Evolutionary conservation across 2,329 filamentous ascomycete genomes (phyloP).

Genomic region (Arthrobotrys sinensis): DNA sequence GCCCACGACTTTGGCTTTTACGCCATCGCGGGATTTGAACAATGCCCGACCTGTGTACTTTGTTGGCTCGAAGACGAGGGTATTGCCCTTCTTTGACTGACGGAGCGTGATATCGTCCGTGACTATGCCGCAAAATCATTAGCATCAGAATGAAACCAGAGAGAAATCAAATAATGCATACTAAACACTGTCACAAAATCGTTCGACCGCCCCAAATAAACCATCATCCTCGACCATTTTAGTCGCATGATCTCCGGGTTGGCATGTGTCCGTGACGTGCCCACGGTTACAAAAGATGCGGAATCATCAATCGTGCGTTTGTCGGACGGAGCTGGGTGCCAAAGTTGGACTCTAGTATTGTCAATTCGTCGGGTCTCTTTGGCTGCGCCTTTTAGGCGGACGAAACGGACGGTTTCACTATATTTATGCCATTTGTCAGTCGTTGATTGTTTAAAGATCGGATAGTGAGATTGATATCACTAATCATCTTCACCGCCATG

Average conservation of each 20-base stretch:
- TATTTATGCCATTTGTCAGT: slow-evolving; percentile 31
- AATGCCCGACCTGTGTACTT: slow-evolving; percentile 57
- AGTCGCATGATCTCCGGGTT: slow-evolving; percentile 54
- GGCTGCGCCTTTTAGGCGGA: slow-evolving; percentile 51
- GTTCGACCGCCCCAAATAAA: slow-evolving; percentile 55
- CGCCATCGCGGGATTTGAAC: slow-evolving; percentile 57
- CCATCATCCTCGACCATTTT: slow-evolving; percentile 56
- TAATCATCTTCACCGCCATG: slow-evolving; percentile 22
- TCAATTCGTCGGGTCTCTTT: slow-evolving; percentile 57
- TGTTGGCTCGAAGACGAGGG: slow-evolving; percentile 56
- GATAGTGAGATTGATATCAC: slow-evolving; percentile 19
- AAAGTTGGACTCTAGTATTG: slow-evolving; percentile 53
- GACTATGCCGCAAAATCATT: slow-evolving; percentile 16
- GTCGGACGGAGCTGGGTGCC: slow-evolving; percentile 41
- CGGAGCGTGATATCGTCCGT: slow-evolving; percentile 57
- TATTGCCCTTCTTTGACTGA: slow-evolving; percentile 55
- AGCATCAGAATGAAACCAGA: background rate
- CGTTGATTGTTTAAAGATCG: slow-evolving; percentile 12
- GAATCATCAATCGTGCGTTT: slow-evolving; percentile 42
- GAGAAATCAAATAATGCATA: slow-evolving; percentile 11
- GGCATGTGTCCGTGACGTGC: slow-evolving; percentile 51
- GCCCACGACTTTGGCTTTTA: slow-evolving; percentile 56
- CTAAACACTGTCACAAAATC: slow-evolving; percentile 59
- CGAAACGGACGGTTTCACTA: slow-evolving; percentile 57
- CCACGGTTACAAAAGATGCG: slow-evolving; percentile 56